Conservation (phyloP, 768 basidiomycete genomes). For the Pleurotus tuber-regium region DNA sequence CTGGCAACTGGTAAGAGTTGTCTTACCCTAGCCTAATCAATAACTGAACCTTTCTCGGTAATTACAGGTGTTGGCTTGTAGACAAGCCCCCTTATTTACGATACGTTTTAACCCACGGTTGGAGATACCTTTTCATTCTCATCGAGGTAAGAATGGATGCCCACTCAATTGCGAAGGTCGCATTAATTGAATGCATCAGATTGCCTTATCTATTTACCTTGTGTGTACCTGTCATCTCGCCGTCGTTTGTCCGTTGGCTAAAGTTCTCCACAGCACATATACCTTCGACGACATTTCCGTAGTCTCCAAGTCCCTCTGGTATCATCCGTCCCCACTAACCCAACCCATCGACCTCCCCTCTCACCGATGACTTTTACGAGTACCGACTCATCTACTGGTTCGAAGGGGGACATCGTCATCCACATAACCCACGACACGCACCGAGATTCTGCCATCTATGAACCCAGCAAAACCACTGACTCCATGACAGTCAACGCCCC, state of each 20-base stretch:
- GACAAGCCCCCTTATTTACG: slow-evolving; percentile 14
- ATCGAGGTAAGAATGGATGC: slow-evolving; percentile 25
- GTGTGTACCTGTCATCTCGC: background rate
- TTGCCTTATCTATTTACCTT: slow-evolving; percentile 7
- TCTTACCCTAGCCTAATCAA: too few relatives aligned
- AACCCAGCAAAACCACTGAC: background rate
- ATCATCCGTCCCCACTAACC: background rate
- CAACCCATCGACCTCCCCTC: background rate
- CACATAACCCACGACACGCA: slow-evolving; percentile 9
- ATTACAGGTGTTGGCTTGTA: slow-evolving; percentile 16
- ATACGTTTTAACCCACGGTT: slow-evolving; percentile 15
- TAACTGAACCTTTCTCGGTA: too few relatives aligned
- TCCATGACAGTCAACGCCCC: background rate
- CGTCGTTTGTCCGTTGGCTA: background rate
- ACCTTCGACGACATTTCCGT: slow-evolving; percentile 4
- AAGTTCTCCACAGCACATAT: background rate
- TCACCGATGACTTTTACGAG: slow-evolving; percentile 2
- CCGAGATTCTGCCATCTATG: background rate
- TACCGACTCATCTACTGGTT: background rate
- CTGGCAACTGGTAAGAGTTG: slow-evolving; percentile 18
- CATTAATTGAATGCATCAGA: too few relatives aligned
- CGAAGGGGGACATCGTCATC: slow-evolving; percentile 7
- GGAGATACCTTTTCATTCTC: slow-evolving; percentile 15
- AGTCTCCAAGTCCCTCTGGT: background rate
- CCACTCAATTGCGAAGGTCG: too few relatives aligned